phyloP scores from a whole-genome alignment of 2,329 filamentous ascomycete genomes.

The Fusarium sp. region DNA sequence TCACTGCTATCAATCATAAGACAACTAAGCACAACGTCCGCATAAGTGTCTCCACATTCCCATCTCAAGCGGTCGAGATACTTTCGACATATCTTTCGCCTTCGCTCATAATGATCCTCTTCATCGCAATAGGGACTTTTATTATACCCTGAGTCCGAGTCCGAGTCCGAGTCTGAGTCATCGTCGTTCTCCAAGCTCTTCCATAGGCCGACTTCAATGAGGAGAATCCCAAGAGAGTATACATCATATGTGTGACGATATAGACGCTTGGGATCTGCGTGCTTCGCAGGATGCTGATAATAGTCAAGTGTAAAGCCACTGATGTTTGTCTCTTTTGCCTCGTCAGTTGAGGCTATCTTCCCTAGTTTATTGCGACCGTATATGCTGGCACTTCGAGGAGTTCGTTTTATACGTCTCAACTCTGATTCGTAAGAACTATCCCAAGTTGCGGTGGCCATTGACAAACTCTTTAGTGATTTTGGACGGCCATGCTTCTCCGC shows the following conservation, averaged over 20 bases:
- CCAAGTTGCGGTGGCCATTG: neutral
- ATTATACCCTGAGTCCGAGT: neutral
- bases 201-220: neutral
- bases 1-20: neutral
- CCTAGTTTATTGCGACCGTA: neutral
- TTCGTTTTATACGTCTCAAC: fast-evolving
- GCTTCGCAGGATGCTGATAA: neutral
- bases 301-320: neutral
- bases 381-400: neutral
- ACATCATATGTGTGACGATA: neutral
- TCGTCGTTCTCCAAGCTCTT: neutral
- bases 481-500: too few species aligned
- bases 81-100: neutral
- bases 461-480: too few species aligned
- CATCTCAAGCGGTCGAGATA: neutral
- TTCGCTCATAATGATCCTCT: neutral
- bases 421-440: fast-evolving
- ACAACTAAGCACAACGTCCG: neutral
- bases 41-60: neutral
- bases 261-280: neutral
- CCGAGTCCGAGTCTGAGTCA: neutral
- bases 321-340: neutral
- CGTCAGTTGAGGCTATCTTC: fast-evolving
- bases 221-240: neutral
- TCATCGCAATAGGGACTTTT: neutral